Conservation (phyloP, 2,329 filamentous ascomycete species). For the Penicillium sp. region DNA sequence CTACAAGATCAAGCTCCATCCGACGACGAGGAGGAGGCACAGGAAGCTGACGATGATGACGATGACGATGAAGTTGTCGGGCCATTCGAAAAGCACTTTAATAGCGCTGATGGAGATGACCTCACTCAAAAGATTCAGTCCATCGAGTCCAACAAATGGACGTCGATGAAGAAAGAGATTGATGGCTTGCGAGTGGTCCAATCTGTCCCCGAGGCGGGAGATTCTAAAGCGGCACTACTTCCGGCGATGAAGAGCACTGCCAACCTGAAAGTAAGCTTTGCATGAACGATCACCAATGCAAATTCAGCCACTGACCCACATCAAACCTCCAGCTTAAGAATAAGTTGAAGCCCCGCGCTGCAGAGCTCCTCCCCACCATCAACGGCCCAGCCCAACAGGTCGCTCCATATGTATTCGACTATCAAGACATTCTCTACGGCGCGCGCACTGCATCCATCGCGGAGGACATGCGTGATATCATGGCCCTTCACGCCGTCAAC, state of each 20-base stretch:
- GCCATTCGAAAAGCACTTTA: conserved; percentile 82
- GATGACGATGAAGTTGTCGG: conserved; percentile 58
- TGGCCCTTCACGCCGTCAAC: conserved; percentile 83
- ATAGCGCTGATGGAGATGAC: conserved; percentile 64
- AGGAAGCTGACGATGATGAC: conserved; percentile 38
- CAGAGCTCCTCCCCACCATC: conserved; percentile 61
- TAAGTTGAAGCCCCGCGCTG: conserved; percentile 62
- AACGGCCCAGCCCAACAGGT: conserved; percentile 66
- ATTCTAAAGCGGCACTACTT: conserved; percentile 30
- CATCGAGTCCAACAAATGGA: conserved; percentile 55
- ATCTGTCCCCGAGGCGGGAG: conserved; percentile 35
- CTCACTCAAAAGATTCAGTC: conserved; percentile 57
- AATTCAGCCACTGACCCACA: neutral
- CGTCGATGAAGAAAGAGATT: conserved; percentile 44
- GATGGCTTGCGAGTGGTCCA: conserved; percentile 38
- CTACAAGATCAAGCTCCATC: conserved; percentile 55
- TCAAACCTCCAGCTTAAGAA: conserved; percentile 67
- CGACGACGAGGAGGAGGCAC: conserved; percentile 45
- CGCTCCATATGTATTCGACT: conserved; percentile 75
- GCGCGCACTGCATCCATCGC: conserved; percentile 72
- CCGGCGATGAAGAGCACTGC: conserved; percentile 37
- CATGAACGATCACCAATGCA: neutral
- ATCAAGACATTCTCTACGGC: conserved; percentile 78
- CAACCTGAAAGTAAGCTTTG: conserved; percentile 41
- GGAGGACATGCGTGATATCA: conserved; percentile 68